Base-by-base conservation (phyloP, 345 rosid genomes). In the Camelina sativa region DNA sequence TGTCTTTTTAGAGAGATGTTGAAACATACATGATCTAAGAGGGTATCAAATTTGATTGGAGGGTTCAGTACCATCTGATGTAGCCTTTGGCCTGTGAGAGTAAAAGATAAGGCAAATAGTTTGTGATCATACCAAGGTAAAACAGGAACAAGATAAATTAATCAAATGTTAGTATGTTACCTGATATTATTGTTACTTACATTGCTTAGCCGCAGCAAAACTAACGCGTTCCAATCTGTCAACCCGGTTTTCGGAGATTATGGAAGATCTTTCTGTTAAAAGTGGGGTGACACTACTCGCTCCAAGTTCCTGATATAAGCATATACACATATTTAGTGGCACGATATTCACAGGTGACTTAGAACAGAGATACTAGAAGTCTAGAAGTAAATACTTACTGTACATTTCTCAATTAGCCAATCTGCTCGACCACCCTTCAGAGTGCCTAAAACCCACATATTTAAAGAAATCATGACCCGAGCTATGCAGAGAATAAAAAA, bases 341-440 rank as follows among this genome's bases (percentile, higher is more conserved):
- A 67, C 11, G 1, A 51, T 30, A 37, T 10, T 2, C 48, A 51
- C 41, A 34, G 28, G 50, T 25, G 19, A 56, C 10, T 47, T n/a
- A 66, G 32, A 50, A 53, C 51, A 3, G 54, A 50, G 23, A 50
- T 9, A 19, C 19, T 7, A 78, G 30, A 68, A 78, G 30, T 17
- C 19, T 7, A 78, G 30, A 68, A 58, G 20, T 43, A 30, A 41
- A 76, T 16, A 84, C 92, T 38, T 84, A 91, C 99, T 0, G 92
- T 82, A 79, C 99, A 95, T 86, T 91, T 95, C 83, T 95, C 99
- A 44, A 95, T 82, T 40, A 95, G 90, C 99, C 97, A 95, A 34
- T 91, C 99, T 62, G 97, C 96, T 71, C 97, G 85, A 80, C 97
- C 97, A 46, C 97, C 97, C 79, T 91, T 95, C 46, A 90, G 79